Evolutionary conservation across 495 filamentous ascomycete genomes (phyloP).

Genomic region (Hypoxylon lienhwacheense): DNA sequence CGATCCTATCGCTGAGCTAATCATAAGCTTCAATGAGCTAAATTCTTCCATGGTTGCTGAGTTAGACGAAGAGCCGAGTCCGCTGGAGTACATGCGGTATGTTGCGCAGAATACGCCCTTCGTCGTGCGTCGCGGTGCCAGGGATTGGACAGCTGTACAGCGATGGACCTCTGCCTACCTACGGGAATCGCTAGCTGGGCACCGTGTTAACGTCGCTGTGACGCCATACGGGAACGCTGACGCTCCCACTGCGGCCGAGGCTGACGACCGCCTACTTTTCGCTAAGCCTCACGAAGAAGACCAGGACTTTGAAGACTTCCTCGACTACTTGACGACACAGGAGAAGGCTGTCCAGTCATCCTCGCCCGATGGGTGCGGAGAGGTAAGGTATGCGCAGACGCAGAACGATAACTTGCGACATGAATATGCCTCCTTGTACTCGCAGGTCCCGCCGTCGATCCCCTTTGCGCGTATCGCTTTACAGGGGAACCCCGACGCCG

Average conservation of each 20-base stretch:
- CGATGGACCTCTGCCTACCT: conserved; percentile 64
- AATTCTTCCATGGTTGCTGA: conserved; percentile 60
- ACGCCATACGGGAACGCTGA: conserved; percentile 72
- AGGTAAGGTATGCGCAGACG: conserved; percentile 59
- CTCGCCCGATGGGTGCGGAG: conserved; percentile 14
- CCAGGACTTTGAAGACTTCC: conserved; percentile 51
- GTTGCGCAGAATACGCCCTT: conserved; percentile 70
- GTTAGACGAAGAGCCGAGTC: conserved; percentile 61
- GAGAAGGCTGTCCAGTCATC: conserved; percentile 30
- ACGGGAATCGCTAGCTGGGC: conserved; percentile 49
- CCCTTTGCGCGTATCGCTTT: conserved; percentile 70
- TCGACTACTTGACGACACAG: conserved; percentile 50
- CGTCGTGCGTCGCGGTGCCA: conserved; percentile 61
- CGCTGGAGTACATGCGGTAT: conserved; percentile 73
- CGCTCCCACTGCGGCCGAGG: conserved; percentile 49
- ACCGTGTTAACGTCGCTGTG: conserved; percentile 67
- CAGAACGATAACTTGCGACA: conserved; percentile 76
- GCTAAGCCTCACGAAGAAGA: conserved; percentile 59
- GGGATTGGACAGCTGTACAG: conserved; percentile 58
- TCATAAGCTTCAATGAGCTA: conserved; percentile 67
- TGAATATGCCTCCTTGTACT: conserved; percentile 63
- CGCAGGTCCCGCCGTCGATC: conserved; percentile 58
- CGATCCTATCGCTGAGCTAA: conserved; percentile 55
- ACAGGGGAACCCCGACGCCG: conserved; percentile 61
- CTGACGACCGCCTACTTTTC: conserved; percentile 49